These are phyloP conservation scores for Neonectria sp. DNA, from an alignment of 2,329 filamentous ascomycete species.

Conservation along the genomic window DNA sequence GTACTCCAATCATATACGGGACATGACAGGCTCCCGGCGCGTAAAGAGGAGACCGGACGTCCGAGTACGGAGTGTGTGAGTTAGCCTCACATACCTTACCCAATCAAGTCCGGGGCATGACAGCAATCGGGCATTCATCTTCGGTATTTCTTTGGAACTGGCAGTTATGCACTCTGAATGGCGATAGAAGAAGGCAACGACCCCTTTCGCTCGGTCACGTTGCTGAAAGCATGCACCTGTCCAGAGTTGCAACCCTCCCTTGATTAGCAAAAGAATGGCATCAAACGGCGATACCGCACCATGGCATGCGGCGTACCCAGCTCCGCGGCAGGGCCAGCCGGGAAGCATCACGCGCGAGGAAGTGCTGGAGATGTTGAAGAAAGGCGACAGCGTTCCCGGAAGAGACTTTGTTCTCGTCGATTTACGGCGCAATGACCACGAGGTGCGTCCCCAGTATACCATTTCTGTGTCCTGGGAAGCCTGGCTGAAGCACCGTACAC, in stretches of 20 bases:
- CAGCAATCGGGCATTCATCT: too few relatives aligned
- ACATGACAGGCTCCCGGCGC: conserved; percentile 12
- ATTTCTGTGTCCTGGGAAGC: background rate
- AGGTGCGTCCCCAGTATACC: conserved; percentile 50
- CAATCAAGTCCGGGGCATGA: too few relatives aligned
- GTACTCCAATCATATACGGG: background rate
- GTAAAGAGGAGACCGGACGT: background rate
- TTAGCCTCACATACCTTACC: too few relatives aligned
- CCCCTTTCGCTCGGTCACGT: too few relatives aligned
- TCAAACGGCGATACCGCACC: conserved; percentile 36
- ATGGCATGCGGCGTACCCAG: conserved; percentile 59
- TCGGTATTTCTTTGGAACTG: too few relatives aligned
- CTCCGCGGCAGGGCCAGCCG: conserved; percentile 48
- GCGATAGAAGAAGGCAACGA: too few relatives aligned
- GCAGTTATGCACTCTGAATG: too few relatives aligned
- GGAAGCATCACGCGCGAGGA: conserved; percentile 50
- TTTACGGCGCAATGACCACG: conserved; percentile 57
- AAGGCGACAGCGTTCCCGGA: conserved; percentile 39
- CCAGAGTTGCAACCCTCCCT: background rate
- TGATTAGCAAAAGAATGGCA: conserved; percentile 3
- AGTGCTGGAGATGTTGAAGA: conserved; percentile 54
- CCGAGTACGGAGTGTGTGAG: too few relatives aligned
- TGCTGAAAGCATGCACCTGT: too few relatives aligned
- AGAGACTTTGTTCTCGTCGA: conserved; percentile 61
- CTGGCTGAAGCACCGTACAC: too few relatives aligned